A percentile compares a stretch with the other conserved stretches of the same genome.
Conservation (phyloP, 805 yeast species). For the Cyberlindnera xylosilytica region DNA sequence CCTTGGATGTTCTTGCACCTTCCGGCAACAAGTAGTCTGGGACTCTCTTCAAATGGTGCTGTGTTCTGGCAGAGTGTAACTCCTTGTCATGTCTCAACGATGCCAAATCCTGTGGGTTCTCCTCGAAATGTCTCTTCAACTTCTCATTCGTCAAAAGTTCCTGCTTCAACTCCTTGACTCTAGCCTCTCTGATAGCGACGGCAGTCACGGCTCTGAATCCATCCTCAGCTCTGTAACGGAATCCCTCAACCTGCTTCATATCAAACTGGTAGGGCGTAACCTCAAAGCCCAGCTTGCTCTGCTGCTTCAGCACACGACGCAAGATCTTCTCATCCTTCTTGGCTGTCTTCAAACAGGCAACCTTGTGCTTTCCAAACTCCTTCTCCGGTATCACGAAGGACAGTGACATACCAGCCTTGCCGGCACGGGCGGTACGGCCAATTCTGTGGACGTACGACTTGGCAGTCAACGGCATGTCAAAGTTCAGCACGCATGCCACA, state of each 20-base stretch:
- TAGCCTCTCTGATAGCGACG: conserved; percentile 87
- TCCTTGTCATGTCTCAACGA: conserved; percentile 91
- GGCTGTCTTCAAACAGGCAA: conserved; percentile 66
- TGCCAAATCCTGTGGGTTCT: conserved; percentile 90
- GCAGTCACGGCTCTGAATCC: conserved; percentile 94
- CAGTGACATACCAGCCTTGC: conserved; percentile 90
- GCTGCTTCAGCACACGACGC: conserved; percentile 71
- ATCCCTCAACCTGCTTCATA: conserved; percentile 87
- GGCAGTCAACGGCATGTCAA: conserved; percentile 88
- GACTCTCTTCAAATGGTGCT: conserved; percentile 82
- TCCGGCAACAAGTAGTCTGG: conserved; percentile 91
- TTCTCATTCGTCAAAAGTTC: conserved; percentile 88
- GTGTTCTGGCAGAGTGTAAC: conserved; percentile 76
- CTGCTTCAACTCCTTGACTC: conserved; percentile 81
- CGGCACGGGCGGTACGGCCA: conserved; percentile 98
- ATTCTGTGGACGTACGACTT: conserved; percentile 89
- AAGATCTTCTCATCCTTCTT: conserved; percentile 86
- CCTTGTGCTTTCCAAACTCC: conserved; percentile 86
- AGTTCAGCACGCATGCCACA: conserved; percentile 94
- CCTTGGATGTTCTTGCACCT: conserved; percentile 54
- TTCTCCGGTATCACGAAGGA: conserved; percentile 85
- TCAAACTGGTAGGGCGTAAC: conserved; percentile 88
- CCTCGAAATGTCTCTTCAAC: conserved; percentile 91
- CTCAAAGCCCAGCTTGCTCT: conserved; percentile 67
- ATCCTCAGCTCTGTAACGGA: conserved; percentile 95